Evolutionary conservation across 257 asterid genomes (phyloP).

Genomic region (Asclepias syriaca): DNA sequence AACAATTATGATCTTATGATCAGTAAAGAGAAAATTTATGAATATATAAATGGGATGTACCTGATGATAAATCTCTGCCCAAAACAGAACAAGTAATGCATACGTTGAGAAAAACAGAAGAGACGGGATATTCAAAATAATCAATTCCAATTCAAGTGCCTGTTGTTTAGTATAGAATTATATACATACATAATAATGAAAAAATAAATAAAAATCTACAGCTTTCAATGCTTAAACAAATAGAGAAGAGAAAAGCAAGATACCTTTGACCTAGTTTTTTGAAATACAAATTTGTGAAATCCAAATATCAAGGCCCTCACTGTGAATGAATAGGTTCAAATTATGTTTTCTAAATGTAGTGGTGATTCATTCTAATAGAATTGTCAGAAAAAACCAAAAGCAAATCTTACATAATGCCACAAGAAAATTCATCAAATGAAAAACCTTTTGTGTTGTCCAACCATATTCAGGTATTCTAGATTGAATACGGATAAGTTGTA

Average conservation of each 20-base stretch:
- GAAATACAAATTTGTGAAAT: conserved; percentile 16
- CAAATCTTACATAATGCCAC: conserved; percentile 35
- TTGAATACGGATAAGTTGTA: conserved; percentile 32
- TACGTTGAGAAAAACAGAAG: conserved; percentile 39
- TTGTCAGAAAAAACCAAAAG: conserved; percentile 8
- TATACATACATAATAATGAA: neutral
- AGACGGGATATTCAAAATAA: conserved; percentile 38
- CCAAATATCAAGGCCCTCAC: conserved; percentile 33
- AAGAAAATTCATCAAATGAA: conserved; percentile 38
- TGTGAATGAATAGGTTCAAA: neutral
- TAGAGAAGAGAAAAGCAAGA: neutral
- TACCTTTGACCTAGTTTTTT: conserved; percentile 23
- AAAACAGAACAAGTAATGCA: conserved; percentile 35
- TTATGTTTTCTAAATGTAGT: neutral
- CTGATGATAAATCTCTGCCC: conserved; percentile 44
- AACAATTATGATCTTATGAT: too few relatives aligned
- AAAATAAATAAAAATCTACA: too few relatives aligned
- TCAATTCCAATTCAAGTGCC: conserved; percentile 31
- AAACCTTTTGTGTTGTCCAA: conserved; percentile 41
- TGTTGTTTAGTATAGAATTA: conserved; percentile 3
- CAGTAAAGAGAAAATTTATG: neutral
- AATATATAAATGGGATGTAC: conserved; percentile 10
- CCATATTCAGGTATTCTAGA: conserved; percentile 33
- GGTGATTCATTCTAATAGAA: neutral
- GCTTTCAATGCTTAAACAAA: too few relatives aligned